Conservation (phyloP, 2,329 filamentous ascomycete genomes). For the Monosporascus sp. region DNA sequence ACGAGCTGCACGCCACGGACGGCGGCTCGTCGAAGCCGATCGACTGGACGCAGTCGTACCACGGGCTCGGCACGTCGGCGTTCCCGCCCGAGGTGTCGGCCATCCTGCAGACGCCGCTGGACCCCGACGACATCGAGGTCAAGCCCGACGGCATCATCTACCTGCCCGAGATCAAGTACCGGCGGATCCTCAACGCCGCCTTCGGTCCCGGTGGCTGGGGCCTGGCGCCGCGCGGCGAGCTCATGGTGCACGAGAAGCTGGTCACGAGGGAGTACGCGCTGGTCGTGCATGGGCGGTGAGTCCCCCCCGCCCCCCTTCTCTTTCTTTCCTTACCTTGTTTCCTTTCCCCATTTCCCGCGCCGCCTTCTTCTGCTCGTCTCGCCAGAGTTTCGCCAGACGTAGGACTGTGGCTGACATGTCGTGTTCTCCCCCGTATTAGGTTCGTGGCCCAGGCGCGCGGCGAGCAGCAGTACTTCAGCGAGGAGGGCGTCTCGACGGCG, state of each 20-base stretch:
- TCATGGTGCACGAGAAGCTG: slow-evolving; percentile 74
- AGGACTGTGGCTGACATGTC: no score
- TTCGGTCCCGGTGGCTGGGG: slow-evolving; percentile 98
- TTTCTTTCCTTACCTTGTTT: neutral
- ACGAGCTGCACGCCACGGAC: neutral
- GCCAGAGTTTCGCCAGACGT: neutral
- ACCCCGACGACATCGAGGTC: slow-evolving; percentile 79
- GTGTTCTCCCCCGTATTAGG: slow-evolving; percentile 37
- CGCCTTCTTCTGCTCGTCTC: neutral
- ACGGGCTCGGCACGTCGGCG: slow-evolving; percentile 66
- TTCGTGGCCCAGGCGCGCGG: slow-evolving; percentile 89
- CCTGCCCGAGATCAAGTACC: slow-evolving; percentile 96
- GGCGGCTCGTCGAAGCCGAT: slow-evolving; percentile 25
- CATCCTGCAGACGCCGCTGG: slow-evolving; percentile 62
- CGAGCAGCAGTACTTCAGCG: slow-evolving; percentile 88
- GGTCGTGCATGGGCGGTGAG: slow-evolving; percentile 79
- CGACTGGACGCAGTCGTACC: slow-evolving; percentile 81
- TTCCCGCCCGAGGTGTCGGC: slow-evolving; percentile 67
- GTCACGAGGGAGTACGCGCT: slow-evolving; percentile 91
- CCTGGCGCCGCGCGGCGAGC: slow-evolving; percentile 79
- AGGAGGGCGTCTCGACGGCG: slow-evolving; percentile 86
- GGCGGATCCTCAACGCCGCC: slow-evolving; percentile 79
- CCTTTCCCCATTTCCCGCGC: neutral
- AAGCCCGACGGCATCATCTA: slow-evolving; percentile 98
- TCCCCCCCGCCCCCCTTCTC: neutral